Evolutionary conservation across 768 basidiomycete genomes (phyloP), one percentile per base, ranked within the genome.

Genomic region (Lactarius pseudohatsudake): DNA sequence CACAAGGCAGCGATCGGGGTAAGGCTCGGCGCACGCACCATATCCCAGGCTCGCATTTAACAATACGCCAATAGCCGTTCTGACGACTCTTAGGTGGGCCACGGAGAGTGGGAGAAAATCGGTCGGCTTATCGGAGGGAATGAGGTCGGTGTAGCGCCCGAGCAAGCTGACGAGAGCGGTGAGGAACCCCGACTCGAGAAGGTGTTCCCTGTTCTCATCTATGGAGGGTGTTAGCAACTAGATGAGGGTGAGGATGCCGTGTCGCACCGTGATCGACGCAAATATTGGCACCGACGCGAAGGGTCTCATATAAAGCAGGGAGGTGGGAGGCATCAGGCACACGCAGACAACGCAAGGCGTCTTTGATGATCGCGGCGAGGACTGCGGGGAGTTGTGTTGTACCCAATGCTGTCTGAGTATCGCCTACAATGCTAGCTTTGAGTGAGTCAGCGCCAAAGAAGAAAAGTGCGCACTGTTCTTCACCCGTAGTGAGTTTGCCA

Each of bases 241-340:
- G 38, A 62, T 20, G 58, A 26, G 56, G 8, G 57, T 22, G 59
- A 22, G 62, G 45, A 55, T 32, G 45, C 34, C 18, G 22, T 2
- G 28, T 74, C 85, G 67, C 70, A 87, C 91, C 86, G 71, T 94
- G 91, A 74, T 94, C 91, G 77, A 92, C 87, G 75, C 90, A 92
- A 20, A 94, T 76, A 76, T 94, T 94, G 15, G 92, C 92, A 30
- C 86, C 86, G 16, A 92, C 86, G 64, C 92, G 84, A 62, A 94
- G 82, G 36, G 92, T 77, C 74, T 94, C 90, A 66, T 84, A 84
- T 28, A 87, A 79, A 11, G 83, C 82, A 10, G 82, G 72, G 59
- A 84, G 79, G 65, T 80, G 82, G n/a, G 76, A 67, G 34, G 80
- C 76, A 62, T 74, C 76, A 6, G 85, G 84, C 56, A 81, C 78